Evolutionary conservation across 257 asterid species (phyloP), one percentile per base, ranked within the genome.

Genomic region (Capsicum baccatum): DNA sequence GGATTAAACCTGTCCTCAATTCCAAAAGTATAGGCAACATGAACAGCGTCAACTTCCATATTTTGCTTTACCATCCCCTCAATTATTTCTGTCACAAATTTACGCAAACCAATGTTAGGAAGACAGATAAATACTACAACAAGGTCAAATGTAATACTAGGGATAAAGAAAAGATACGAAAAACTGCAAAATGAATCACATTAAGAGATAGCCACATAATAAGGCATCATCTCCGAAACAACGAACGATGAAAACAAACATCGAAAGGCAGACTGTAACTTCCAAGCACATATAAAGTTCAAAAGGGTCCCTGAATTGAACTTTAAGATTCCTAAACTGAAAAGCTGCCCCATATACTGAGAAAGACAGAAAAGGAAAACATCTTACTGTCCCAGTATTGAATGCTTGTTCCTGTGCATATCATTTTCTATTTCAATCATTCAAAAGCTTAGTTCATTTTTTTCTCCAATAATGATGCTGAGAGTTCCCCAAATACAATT

Each of bases 21-120:
- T 70, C 92, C 95, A 83, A 91, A 93, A 87, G 92, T 89, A 82
- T 86, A 92, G 16, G 82, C 89, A 73, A 93, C 71, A 88, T 96
- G 92, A 87, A 92, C 95, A 54, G 96, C 98, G 56, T 92, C 93
- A 84, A 96, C 89, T 86, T 88, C 94, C 98, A 85, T 89, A 81
- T 88, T 92, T 26, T 86, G 87, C 89, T 90, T 92, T 58, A 92
- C 39, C 97, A 91, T 85, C 64, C 87, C 90, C 68, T 91, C 95
- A 81, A 92, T 87, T 69, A 89, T 83, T n/a, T 93, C 98, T 96
- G 93, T 87, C 35, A 89, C 58, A 83, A 70, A 47, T 62, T 21
- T 6, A n/a, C 80, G 11, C 6, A 47, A 63, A 73, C 57, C 58
- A 73, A n/a, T 48, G 7, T 19, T 48, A 48, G 48, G 80, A 0